A percentile compares a stretch with the other conserved stretches of the same genome.
Conservation (phyloP, 2,329 filamentous ascomycete genomes). For the Alternaria conjuncta region DNA sequence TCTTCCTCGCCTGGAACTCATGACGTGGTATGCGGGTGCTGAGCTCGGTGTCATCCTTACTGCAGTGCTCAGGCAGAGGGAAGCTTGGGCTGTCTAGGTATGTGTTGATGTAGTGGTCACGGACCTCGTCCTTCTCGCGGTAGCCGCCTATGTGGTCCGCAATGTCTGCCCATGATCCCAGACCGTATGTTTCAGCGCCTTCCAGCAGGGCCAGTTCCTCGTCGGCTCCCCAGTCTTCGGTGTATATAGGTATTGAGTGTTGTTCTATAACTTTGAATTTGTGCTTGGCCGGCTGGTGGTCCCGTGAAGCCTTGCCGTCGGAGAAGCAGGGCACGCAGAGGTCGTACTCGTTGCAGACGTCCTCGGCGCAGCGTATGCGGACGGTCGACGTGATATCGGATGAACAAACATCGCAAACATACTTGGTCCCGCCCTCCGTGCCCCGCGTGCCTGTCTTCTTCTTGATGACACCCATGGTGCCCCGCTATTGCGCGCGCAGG, state of each 20-base stretch:
- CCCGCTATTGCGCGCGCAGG: conserved; percentile 16
- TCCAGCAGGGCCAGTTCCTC: conserved; percentile 94
- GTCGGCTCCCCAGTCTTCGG: conserved; percentile 94
- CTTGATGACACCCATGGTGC: conserved; percentile 86
- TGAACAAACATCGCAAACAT: conserved; percentile 96
- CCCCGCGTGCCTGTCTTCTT: conserved; percentile 90
- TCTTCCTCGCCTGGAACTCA: conserved; percentile 91
- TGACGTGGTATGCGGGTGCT: conserved; percentile 84
- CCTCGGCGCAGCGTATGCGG: conserved; percentile 83
- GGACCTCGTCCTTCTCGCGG: conserved; percentile 91
- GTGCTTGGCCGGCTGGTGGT: conserved; percentile 86
- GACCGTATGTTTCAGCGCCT: conserved; percentile 92
- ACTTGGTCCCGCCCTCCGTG: conserved; percentile 79
- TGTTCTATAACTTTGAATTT: conserved; percentile 95
- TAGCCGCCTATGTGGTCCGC: conserved; percentile 98
- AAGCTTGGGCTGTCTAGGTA: conserved; percentile 86
- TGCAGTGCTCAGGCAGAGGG: conserved; percentile 84
- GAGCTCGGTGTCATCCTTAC: conserved; percentile 78
- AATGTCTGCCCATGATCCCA: conserved; percentile 97
- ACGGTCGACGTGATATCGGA: conserved; percentile 97
- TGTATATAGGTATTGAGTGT: conserved; percentile 96
- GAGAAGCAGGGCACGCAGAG: conserved; percentile 96
- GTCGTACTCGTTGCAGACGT: conserved; percentile 89
- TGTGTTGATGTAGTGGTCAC: conserved; percentile 88
- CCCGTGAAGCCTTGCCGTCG: conserved; percentile 77